These are phyloP conservation scores for Lipomyces orientalis DNA, from an alignment of 805 yeast genomes.

Conservation along the genomic window DNA sequence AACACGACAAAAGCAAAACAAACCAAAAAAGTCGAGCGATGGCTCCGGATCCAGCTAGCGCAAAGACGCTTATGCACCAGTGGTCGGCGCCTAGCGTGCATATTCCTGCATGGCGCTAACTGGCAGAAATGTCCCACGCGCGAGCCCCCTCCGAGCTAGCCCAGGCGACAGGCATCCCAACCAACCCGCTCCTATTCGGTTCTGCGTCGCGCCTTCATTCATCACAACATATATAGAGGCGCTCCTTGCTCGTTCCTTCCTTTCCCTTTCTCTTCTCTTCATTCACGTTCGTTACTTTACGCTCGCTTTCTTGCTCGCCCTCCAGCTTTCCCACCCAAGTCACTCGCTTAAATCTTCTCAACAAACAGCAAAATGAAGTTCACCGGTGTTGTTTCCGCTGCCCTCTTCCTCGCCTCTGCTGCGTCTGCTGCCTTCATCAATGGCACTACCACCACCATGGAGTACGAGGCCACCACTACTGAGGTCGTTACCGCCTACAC, in stretches of 20 bases:
- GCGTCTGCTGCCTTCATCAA: constrained; percentile 39
- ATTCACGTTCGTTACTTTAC: constrained; percentile 10
- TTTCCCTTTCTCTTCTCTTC: not conserved
- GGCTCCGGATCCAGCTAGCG: not conserved
- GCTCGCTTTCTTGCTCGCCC: constrained; percentile 11
- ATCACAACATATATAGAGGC: constrained; percentile 18
- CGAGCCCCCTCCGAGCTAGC: not conserved
- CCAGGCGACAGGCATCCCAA: not conserved
- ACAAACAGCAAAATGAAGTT: constrained; percentile 35
- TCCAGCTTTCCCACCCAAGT: constrained; percentile 14
- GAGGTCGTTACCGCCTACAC: constrained; percentile 72
- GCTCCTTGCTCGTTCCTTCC: constrained; percentile 4
- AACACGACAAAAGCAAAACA: not conserved
- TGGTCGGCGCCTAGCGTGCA: not conserved
- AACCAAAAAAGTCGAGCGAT: constrained; percentile 2
- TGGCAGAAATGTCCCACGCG: not conserved
- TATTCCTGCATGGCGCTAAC: constrained; percentile 10
- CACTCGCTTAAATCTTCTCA: constrained; percentile 19
- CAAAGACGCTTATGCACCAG: constrained; percentile 1
- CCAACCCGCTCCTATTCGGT: not conserved
- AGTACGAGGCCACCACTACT: constrained; percentile 51
- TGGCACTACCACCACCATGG: constrained; percentile 53
- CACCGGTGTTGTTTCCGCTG: constrained; percentile 35
- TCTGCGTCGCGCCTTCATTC: not conserved
- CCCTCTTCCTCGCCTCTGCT: constrained; percentile 35